These are phyloP conservation scores for Selaginella moellendorffii DNA, from an alignment of 75 land plant species.

Conservation along the genomic window DNA sequence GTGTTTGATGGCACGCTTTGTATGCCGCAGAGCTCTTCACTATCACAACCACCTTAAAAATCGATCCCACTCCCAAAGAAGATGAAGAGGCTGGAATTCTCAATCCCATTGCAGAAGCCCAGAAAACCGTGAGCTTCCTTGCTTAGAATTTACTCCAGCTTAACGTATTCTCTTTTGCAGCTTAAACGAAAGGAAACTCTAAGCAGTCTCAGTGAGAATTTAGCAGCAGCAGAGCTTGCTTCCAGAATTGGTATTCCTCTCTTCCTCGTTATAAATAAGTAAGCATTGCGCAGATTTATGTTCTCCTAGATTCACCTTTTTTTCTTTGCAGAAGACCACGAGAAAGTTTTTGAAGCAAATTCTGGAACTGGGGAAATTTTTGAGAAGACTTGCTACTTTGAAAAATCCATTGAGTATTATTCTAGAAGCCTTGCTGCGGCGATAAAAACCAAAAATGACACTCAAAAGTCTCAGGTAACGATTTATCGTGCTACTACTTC, in stretches of 20 bases:
- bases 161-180: neutral
- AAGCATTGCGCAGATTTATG: no score
- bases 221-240: neutral
- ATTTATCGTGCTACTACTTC: neutral
- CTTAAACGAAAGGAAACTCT: neutral
- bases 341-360: neutral
- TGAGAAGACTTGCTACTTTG: neutral
- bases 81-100: neutral
- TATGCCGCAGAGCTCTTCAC: neutral
- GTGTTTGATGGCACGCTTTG: neutral
- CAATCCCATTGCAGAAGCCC: neutral
- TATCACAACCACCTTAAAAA: neutral
- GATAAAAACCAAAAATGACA: neutral
- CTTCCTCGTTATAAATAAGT: no score
- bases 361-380: neutral
- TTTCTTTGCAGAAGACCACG: neutral
- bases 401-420: constrained; percentile 1
- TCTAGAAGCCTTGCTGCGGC: neutral
- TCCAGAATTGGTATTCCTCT: neutral
- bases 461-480: neutral
- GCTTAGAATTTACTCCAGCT: neutral
- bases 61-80: neutral
- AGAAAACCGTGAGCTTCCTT: neutral
- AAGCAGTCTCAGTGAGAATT: neutral
- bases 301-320: no score